These are phyloP conservation scores for Polytolypa hystricis DNA, from an alignment of 2,329 filamentous ascomycete species.

Conservation along the genomic window DNA sequence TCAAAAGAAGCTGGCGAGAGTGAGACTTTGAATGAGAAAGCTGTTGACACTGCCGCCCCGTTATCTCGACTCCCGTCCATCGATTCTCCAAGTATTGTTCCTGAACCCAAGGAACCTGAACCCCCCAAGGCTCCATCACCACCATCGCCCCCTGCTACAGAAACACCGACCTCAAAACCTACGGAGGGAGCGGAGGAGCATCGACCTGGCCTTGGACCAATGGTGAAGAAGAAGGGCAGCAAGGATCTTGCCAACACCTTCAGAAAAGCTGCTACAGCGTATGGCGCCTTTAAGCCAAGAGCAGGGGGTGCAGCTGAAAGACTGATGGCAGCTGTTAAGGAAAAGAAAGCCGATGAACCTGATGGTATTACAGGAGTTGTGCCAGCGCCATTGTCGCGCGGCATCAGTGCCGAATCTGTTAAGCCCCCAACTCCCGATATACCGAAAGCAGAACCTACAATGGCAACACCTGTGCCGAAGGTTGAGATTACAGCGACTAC, in stretches of 20 bases:
- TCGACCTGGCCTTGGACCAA: constrained; percentile 74
- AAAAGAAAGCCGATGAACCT: constrained; percentile 54
- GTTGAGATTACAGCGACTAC: constrained; percentile 29
- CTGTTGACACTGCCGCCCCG: neutral
- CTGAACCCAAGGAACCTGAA: neutral
- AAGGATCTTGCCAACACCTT: constrained; percentile 65
- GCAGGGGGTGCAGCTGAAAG: constrained; percentile 77
- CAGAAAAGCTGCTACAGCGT: constrained; percentile 65
- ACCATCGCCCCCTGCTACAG: neutral
- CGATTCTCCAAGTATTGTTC: neutral
- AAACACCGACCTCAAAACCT: constrained; percentile 26
- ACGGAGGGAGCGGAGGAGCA: constrained; percentile 42
- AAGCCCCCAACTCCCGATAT: constrained; percentile 20
- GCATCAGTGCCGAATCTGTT: constrained; percentile 29
- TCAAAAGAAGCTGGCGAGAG: no score
- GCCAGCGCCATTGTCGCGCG: constrained; percentile 53
- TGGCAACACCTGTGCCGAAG: constrained; percentile 19
- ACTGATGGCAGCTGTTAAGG: constrained; percentile 51
- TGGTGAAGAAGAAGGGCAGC: constrained; percentile 73
- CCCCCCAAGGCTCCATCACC: neutral
- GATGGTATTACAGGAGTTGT: constrained; percentile 87
- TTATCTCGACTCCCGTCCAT: neutral
- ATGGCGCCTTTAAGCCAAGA: constrained; percentile 71
- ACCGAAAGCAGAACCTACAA: constrained; percentile 20
- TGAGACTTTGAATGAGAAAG: no score